Conservation (phyloP, 192 early-diverging fungal species). For the Podila horticola region DNA sequence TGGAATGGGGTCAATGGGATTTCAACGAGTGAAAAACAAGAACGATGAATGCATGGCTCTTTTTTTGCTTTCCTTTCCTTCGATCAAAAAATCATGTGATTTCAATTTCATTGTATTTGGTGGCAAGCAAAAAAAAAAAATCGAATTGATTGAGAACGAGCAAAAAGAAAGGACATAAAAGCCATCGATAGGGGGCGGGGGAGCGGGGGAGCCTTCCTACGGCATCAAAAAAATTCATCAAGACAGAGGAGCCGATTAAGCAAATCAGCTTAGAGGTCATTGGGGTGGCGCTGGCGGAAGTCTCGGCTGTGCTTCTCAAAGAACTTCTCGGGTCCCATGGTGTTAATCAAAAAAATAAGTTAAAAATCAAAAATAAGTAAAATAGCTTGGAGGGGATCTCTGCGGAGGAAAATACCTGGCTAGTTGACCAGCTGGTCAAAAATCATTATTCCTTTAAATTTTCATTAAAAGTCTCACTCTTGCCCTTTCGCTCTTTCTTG, state of each 20-base stretch:
- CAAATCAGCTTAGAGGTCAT: background rate
- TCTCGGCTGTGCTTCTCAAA: constrained; percentile 15
- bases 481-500: too few relatives aligned
- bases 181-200: background rate
- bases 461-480: too few relatives aligned
- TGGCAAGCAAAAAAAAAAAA: background rate
- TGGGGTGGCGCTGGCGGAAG: constrained; percentile 9
- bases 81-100: background rate
- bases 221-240: too few relatives aligned
- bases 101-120: background rate
- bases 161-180: background rate
- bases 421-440: too few relatives aligned
- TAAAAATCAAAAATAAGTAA: too few relatives aligned
- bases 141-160: background rate
- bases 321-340: constrained; percentile 12
- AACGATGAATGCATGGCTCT: too few relatives aligned
- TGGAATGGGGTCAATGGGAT: background rate
- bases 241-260: too few relatives aligned
- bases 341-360: too few relatives aligned
- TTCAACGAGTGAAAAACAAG: background rate
- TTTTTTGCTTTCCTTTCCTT: background rate
- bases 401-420: too few relatives aligned
- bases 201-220: too few relatives aligned
- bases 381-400: too few relatives aligned
- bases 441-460: too few relatives aligned